Evolutionary conservation across 306 rosid species (phyloP), one percentile per base, ranked within the genome.

Genomic region (Fragaria iinumae): DNA sequence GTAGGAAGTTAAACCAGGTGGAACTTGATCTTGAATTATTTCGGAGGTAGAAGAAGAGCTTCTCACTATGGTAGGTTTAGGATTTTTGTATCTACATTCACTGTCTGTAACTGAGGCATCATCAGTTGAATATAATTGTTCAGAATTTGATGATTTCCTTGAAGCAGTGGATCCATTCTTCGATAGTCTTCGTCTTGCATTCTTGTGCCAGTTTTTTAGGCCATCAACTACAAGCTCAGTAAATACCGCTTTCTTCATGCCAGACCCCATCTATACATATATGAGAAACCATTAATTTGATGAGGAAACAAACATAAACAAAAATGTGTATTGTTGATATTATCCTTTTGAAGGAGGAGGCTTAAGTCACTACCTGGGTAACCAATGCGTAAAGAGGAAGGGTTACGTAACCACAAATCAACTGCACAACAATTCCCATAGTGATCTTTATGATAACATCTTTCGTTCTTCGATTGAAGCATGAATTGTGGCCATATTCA

Each of bases 321-420:
- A 57, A 7, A 57, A 21, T 21, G 64, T 57, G 2, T 23, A 11
- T 57, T 23, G 34, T 12, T 2, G 4, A 12, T 27, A 4, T 27
- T 57, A 23, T 57, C 34, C 8, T 57, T 57, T 3, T 21, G 63
- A 3, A 60, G 18, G 67, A 60, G 39, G 67, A 60, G 20, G 67
- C 8, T 47, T 11, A 9, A 44, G 44, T 36, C 6, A 23, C 20
- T 74, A 87, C 96, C 90, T 87, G 96, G 64, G 91, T 91, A 9
- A 89, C 93, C 63, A 89, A 89, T 11, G 87, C 88, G 71, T 84
- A 88, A 66, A 91, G 93, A 73, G 96, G 96, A 4, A 91, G 85
- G 48, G 93, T 91, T 23, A 89, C 87, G 77, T 91, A 89, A 55
- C 86, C 91, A 74, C 92, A 89, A 55, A 89, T 87, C 25, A 91